Evolutionary conservation across 225 moss, liverwort and hornwort genomes (phyloP).

Genomic region (Neckera pumila): DNA sequence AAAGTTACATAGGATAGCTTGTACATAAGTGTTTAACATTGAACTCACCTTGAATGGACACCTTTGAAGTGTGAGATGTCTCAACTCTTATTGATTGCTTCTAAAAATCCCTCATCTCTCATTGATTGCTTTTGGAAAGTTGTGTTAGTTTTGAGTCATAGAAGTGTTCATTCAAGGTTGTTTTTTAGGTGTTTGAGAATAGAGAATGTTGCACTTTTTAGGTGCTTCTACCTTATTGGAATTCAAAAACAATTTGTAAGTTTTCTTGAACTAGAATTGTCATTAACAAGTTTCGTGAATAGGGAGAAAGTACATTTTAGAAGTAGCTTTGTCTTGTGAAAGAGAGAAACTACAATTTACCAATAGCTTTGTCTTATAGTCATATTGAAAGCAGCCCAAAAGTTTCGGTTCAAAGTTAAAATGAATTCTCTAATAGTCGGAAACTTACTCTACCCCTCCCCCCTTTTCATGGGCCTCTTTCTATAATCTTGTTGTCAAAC

Average conservation of each 20-base stretch:
- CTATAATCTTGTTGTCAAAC: background rate
- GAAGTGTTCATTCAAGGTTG: background rate
- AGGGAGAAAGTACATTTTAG: background rate
- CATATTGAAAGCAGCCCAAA: background rate
- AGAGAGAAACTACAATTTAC: background rate
- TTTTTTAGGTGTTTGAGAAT: background rate
- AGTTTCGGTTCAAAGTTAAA: background rate
- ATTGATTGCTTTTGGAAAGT: background rate
- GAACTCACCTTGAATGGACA: background rate
- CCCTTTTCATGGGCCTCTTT: accelerated
- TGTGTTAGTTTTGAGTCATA: background rate
- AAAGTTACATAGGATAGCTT: background rate
- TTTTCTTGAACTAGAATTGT: background rate
- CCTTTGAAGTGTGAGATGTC: background rate
- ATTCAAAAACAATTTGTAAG: accelerated
- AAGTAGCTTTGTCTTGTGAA: background rate
- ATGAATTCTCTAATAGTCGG: accelerated
- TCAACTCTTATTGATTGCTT: background rate
- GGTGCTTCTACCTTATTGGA: background rate
- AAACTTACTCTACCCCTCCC: no score
- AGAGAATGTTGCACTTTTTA: no score
- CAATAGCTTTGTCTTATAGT: background rate
- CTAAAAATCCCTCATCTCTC: background rate
- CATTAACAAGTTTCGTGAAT: background rate
- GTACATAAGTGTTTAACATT: no score